phyloP scores from a whole-genome alignment of 1,139 yeast genomes.

The Geotrichum macrosporum region DNA sequence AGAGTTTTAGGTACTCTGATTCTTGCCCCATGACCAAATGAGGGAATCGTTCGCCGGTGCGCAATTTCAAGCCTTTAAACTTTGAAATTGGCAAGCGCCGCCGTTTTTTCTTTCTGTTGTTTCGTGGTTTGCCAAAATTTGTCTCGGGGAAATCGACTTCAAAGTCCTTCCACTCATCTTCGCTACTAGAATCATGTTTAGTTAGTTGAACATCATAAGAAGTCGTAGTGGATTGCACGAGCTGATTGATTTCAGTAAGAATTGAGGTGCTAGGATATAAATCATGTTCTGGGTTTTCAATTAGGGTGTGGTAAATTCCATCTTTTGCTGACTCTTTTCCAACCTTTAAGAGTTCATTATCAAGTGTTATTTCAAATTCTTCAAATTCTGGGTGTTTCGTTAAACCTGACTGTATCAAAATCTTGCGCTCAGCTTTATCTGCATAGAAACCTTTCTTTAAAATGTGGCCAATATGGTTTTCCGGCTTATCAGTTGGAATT shows the following conservation, averaged over 20 bases:
- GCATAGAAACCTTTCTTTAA: constrained; percentile 5
- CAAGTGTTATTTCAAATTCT: constrained; percentile 4
- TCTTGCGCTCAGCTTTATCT: not conserved
- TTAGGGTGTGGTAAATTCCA: constrained; percentile 1
- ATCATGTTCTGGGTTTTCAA: not conserved
- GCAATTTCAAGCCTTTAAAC: constrained; percentile 8
- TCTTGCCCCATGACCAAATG: not conserved
- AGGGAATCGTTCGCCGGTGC: constrained; percentile 9
- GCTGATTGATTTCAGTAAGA: constrained; percentile 13
- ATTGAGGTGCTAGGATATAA: constrained; percentile 8
- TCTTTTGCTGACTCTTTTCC: not conserved
- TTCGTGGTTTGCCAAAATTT: not conserved
- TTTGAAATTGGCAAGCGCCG: not conserved
- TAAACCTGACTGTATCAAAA: not conserved
- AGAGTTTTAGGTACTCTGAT: not conserved
- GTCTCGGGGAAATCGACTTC: not conserved
- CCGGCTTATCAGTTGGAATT: not conserved
- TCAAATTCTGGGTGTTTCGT: not conserved
- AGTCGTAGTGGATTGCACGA: constrained; percentile 17
- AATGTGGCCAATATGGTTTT: not conserved
- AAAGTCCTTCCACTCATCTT: constrained; percentile 8
- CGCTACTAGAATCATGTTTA: not conserved
- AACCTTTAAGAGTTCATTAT: constrained; percentile 1
- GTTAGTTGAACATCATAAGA: constrained; percentile 16
- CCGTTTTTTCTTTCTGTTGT: not conserved